phyloP scores from a whole-genome alignment of 2,329 filamentous ascomycete genomes.

The Fusarium ramigenum region DNA sequence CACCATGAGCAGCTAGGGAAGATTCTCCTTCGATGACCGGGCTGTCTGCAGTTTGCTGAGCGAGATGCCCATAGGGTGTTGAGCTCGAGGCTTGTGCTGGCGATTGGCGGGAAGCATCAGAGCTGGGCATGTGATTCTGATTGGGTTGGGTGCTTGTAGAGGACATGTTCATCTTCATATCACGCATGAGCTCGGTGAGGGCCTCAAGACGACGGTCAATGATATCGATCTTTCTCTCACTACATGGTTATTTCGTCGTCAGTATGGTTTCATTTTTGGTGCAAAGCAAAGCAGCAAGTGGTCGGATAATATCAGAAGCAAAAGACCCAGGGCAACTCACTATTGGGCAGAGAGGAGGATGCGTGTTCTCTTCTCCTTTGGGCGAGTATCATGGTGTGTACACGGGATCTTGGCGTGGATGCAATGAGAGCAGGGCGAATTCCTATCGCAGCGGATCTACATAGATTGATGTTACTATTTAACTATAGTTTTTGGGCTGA shows the following conservation, averaged over 20 bases:
- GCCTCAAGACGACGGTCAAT: conserved; percentile 50
- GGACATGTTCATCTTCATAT: conserved; percentile 44
- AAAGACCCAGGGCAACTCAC: conserved; percentile 39
- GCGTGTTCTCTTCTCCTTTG: conserved; percentile 50
- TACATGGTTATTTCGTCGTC: conserved; percentile 10
- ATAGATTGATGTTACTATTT: conserved; percentile 3
- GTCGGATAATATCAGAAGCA: not conserved
- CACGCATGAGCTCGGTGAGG: conserved; percentile 47
- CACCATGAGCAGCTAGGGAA: conserved; percentile 56
- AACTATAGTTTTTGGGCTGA: not conserved
- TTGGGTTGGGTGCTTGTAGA: conserved; percentile 7
- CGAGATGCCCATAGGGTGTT: conserved; percentile 29
- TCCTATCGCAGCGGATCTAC: conserved; percentile 51
- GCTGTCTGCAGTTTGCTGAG: conserved; percentile 38
- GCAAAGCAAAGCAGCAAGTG: not conserved
- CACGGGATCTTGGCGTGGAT: conserved; percentile 50
- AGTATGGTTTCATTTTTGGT: not conserved
- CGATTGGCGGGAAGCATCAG: conserved; percentile 18
- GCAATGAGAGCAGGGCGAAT: conserved; percentile 50
- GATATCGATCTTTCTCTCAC: conserved; percentile 52
- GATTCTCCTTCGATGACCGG: conserved; percentile 55
- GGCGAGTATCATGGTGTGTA: conserved; percentile 45
- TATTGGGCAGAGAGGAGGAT: conserved; percentile 52
- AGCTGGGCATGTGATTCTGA: conserved; percentile 26
- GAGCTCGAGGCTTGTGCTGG: conserved; percentile 24